These are phyloP conservation scores for Russula sp. DNA, from an alignment of 768 basidiomycete genomes.

Conservation along the genomic window DNA sequence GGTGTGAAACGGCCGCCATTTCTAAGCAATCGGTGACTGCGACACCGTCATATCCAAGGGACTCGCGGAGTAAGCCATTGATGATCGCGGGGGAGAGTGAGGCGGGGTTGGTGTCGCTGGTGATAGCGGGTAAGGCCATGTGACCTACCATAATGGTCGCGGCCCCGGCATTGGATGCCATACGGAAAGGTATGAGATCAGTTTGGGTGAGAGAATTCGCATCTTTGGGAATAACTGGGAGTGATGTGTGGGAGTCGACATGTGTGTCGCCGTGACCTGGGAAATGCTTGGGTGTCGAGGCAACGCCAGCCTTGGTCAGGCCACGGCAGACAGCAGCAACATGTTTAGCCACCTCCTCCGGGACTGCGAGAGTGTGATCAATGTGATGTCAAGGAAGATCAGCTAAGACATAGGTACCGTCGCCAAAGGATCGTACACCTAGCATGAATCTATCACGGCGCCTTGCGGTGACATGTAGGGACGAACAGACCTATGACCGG, in stretches of 20 bases:
- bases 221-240: constrained; percentile 53
- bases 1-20: constrained; percentile 60
- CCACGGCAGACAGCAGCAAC: constrained; percentile 43
- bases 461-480: background rate
- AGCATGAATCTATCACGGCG: background rate
- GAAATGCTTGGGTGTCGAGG: constrained; percentile 63
- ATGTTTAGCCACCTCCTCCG: constrained; percentile 42
- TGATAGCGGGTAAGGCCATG: constrained; percentile 57
- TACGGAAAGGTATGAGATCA: constrained; percentile 53
- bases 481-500: constrained; percentile 55
- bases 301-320: constrained; percentile 42
- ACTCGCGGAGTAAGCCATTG: constrained; percentile 42
- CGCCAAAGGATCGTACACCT: constrained; percentile 68
- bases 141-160: constrained; percentile 69
- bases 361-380: constrained; percentile 35
- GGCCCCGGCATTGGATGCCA: constrained; percentile 35
- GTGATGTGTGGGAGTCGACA: constrained; percentile 60
- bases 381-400: background rate
- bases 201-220: constrained; percentile 36
- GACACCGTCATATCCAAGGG: constrained; percentile 49
- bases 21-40: constrained; percentile 70
- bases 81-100: constrained; percentile 52
- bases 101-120: constrained; percentile 46
- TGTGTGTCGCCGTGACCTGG: constrained; percentile 71
- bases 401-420: constrained; percentile 35